phyloP scores from a whole-genome alignment of 805 yeast species.

The Metschnikowia arizonensis region DNA sequence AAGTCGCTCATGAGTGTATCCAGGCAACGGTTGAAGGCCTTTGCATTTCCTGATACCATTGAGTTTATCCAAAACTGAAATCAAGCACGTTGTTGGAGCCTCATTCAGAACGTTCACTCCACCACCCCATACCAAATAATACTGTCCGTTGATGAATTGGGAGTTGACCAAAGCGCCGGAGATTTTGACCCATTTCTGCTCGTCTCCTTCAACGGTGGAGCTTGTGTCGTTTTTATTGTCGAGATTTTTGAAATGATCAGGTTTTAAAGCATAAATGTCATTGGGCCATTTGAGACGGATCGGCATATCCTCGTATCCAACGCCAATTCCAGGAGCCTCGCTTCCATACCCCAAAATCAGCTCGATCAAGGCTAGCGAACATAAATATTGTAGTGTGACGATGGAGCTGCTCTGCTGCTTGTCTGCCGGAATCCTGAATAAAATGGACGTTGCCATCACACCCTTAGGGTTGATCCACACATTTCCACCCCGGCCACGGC shows the following conservation, averaged over 20 bases:
- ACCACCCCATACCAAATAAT: constrained; percentile 72
- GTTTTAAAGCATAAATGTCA: constrained; percentile 74
- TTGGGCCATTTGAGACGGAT: constrained; percentile 94
- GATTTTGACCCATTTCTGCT: constrained; percentile 67
- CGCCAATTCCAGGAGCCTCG: constrained; percentile 30
- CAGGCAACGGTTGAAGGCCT: constrained; percentile 45
- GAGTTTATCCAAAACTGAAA: constrained; percentile 58
- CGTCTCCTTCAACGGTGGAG: constrained; percentile 46
- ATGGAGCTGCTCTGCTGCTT: constrained; percentile 47
- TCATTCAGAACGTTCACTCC: constrained; percentile 81
- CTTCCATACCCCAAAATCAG: constrained; percentile 61
- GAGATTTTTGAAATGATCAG: constrained; percentile 43
- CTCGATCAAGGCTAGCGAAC: constrained; percentile 77
- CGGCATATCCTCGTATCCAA: constrained; percentile 72
- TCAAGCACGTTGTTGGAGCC: constrained; percentile 91
- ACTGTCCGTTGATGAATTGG: constrained; percentile 55
- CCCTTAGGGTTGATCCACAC: constrained; percentile 95
- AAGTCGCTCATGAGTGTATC: constrained; percentile 46
- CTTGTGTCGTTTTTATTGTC: constrained; percentile 32
- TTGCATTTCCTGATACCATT: constrained; percentile 46
- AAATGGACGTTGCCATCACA: constrained; percentile 75
- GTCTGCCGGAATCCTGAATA: constrained; percentile 54
- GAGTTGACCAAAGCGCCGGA: constrained; percentile 86
- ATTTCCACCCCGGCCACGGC: constrained; percentile 93
- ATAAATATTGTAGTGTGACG: constrained; percentile 82